Evolutionary conservation across 2,329 filamentous ascomycete genomes (phyloP), one percentile per base, ranked within the genome.

Genomic region (Xylariaceae sp.): DNA sequence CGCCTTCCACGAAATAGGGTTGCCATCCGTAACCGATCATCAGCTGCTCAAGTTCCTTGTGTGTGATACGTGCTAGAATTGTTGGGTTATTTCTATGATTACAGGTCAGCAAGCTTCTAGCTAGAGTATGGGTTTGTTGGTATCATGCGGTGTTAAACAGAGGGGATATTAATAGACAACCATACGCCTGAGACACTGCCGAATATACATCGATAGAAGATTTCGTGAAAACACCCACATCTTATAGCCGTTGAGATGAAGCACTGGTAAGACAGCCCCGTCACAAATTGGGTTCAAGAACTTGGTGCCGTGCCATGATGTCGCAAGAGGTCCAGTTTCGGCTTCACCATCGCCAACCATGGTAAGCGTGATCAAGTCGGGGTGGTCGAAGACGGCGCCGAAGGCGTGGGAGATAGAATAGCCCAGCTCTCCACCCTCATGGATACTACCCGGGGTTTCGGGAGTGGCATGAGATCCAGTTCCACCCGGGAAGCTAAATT

Each of bases 181-280:
- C 18, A 26, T 8, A 18, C 3, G 13, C 26, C 43, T 3, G 7
- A 32, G 3, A 34, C 15, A 1, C 18, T 32, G 43, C n/a, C n/a
- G 3, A 32, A 45, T 5, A 45, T 5, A 32, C 44, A 19, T 46
- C 1, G n/a, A 13, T 5, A 4, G 26, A 34, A 21, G 8, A 2
- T 13, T 7, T 44, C 12, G 16, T 36, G 21, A 16, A 36, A 21
- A 1, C 15, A 47, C 45, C 16, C 18, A 47, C 75, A 91, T 91
- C 76, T 92, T 92, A 78, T 91, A 92, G 44, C 88, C 88, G 63
- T 92, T 92, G 32, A 92, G 76, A 68, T 92, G 87, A 10, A 92
- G 77, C 5, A 92, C 83, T 0, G 88, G 88, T 1, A 92, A 76
- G 7, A 92, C 88, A 36, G 87, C 88, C 29, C 88, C 88, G 63